Evolutionary conservation across 371 early-diverging fungal genomes (phyloP), one percentile per base, ranked within the genome.

Genomic region (Mortierella sp.): DNA sequence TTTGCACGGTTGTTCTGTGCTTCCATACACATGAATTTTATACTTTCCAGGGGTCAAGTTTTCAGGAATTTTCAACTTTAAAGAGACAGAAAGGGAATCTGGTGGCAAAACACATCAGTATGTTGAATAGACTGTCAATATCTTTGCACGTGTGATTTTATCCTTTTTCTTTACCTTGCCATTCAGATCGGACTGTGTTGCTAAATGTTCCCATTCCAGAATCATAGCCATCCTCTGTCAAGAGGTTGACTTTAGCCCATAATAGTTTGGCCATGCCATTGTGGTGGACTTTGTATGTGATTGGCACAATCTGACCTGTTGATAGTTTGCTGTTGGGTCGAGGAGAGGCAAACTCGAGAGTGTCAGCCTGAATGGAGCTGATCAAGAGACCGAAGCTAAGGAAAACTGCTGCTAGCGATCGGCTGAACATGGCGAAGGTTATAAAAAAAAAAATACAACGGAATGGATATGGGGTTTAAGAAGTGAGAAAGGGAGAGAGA

Each of bases 191-290:
- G 26, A 40, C 54, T 3, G 60, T 53, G n/a, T 53, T 63, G 34
- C 26, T 43, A 28, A 79, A 32, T 1, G 64, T 67, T 10, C 80
- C 75, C 22, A 67, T 37, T 1, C 75, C 74, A 22, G 80, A 63
- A 49, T 73, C 80, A 26, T 45, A 60, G 7, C 79, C 79, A 55
- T 78, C 73, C 22, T 68, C 73, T 4, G 73, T 73, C 70, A 72
- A 70, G 28, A 78, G 64, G 43, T 70, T 70, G 13, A 70, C 61
- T 35, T 74, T 79, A 57, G 64, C 68, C 71, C 80, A 74, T 17
- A 61, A 3, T 1, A 79, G 75, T 28, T 61, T 40, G 2, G 74
- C 60, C 61, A 70, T 58, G 22, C 80, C 80, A 15, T 66, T 70
- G 29, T 57, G 80, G 29, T 74, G 70, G 29, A 79, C 66, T 28